Evolutionary conservation across 768 basidiomycete genomes (phyloP).

Genomic region (Lactarius sp.): DNA sequence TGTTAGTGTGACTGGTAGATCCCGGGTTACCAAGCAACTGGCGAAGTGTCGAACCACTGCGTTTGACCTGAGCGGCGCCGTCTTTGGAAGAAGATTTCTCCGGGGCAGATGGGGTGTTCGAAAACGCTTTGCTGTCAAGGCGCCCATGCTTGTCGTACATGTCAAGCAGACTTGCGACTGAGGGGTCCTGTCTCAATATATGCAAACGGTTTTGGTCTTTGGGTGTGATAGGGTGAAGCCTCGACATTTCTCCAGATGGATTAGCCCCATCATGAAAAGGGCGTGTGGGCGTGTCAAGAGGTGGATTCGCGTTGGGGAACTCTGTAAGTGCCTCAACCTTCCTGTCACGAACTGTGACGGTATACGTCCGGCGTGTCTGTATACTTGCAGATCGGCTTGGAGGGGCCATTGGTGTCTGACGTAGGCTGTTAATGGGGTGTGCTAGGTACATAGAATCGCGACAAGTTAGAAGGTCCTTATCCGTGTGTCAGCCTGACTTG

Average conservation of each 20-base stretch:
- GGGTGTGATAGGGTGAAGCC: conserved; percentile 37
- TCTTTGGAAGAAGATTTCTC: conserved; percentile 28
- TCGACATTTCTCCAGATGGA: conserved; percentile 27
- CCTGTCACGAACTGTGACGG: conserved; percentile 64
- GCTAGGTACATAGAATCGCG: conserved; percentile 25
- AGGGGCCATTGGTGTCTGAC: conserved; percentile 46
- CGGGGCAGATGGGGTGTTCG: conserved; percentile 47
- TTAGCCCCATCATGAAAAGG: conserved; percentile 28
- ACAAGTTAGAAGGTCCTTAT: conserved; percentile 1
- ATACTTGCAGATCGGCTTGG: conserved; percentile 50
- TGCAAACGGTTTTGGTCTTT: conserved; percentile 50
- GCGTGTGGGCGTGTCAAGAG: conserved; percentile 29
- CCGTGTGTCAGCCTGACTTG: neutral
- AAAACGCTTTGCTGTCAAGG: conserved; percentile 57
- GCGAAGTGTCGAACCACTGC: conserved; percentile 68
- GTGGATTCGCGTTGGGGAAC: conserved; percentile 57
- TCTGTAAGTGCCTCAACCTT: conserved; percentile 57
- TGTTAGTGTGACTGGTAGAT: conserved; percentile 33
- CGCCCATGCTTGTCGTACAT: conserved; percentile 72
- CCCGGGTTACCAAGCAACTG: conserved; percentile 60
- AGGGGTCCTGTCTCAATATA: conserved; percentile 67
- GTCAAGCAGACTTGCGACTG: conserved; percentile 66
- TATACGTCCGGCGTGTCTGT: conserved; percentile 56
- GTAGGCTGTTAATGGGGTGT: conserved; percentile 60
- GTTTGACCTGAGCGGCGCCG: conserved; percentile 50